phyloP scores from a whole-genome alignment of 2,329 filamentous ascomycete species.

The Diaporthe citri region DNA sequence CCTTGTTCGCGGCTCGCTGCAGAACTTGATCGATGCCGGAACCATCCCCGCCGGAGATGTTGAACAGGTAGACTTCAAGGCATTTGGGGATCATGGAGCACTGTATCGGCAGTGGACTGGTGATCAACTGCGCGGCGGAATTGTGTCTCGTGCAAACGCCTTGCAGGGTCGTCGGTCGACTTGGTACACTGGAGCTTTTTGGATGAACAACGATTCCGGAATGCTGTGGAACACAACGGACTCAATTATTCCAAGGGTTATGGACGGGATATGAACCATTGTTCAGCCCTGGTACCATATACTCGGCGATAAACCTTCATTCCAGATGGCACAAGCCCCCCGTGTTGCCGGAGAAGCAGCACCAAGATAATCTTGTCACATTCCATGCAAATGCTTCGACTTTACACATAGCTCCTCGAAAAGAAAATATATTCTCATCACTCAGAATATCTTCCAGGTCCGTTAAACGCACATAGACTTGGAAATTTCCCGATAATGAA shows the following conservation, averaged over 20 bases:
- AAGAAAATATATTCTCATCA: too few species aligned
- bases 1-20: slow-evolving; percentile 5
- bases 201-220: slow-evolving; percentile 12
- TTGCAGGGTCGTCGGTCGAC: slow-evolving; percentile 22
- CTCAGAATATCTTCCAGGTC: too few species aligned
- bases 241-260: neutral
- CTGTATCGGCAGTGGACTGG: neutral
- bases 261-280: neutral
- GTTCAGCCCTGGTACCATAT: too few species aligned
- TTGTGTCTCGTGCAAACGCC: neutral
- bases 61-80: neutral
- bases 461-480: too few species aligned
- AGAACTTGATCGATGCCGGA: slow-evolving; percentile 11
- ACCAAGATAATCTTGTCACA: too few species aligned
- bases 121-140: slow-evolving; percentile 4
- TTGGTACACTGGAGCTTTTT: slow-evolving; percentile 5
- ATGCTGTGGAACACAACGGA: slow-evolving; percentile 15
- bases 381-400: too few species aligned
- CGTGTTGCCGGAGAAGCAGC: too few species aligned
- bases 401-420: too few species aligned
- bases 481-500: too few species aligned
- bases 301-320: too few species aligned
- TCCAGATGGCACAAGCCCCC: too few species aligned
- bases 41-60: neutral
- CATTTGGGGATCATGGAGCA: neutral